Evolutionary conservation across 768 basidiomycete species (phyloP).

Genomic region (Peribolospora baueri): DNA sequence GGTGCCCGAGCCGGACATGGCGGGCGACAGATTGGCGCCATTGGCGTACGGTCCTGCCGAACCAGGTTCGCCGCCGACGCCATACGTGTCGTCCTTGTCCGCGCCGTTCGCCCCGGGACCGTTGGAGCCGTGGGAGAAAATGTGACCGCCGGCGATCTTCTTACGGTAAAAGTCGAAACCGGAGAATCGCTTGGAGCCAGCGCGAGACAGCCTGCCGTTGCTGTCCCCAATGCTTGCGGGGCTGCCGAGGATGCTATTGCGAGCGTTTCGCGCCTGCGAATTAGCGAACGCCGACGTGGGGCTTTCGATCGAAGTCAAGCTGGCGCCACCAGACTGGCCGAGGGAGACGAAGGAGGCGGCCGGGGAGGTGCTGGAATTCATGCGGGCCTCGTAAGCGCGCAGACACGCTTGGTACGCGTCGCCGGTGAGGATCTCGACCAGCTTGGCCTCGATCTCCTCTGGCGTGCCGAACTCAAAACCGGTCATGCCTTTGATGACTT

Average conservation of each 20-base stretch:
- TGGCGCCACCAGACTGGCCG: too few species aligned
- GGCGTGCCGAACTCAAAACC: conserved; percentile 90
- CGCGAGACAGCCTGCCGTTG: too few species aligned
- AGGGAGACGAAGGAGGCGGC: too few species aligned
- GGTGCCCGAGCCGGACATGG: conserved; percentile 7
- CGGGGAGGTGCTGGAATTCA: conserved; percentile 8
- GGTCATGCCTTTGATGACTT: conserved; percentile 70
- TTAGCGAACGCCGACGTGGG: too few species aligned
- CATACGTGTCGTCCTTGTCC: conserved; percentile 4
- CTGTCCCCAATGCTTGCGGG: too few species aligned
- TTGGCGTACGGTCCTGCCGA: not conserved
- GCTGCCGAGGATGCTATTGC: too few species aligned
- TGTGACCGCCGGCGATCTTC: conserved; percentile 30
- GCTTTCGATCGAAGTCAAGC: too few species aligned
- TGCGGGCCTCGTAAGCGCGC: conserved; percentile 43
- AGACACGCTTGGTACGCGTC: conserved; percentile 53
- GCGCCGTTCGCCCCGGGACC: conserved; percentile 66
- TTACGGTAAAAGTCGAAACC: conserved; percentile 80
- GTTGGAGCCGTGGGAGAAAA: conserved; percentile 59
- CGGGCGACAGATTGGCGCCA: conserved; percentile 12
- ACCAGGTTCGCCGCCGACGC: not conserved
- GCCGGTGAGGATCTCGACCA: conserved; percentile 46
- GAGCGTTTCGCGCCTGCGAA: too few species aligned
- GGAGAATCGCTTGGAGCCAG: conserved; percentile 45
- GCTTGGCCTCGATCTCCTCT: conserved; percentile 54